Evolutionary conservation across 768 basidiomycete species (phyloP), one percentile per base, ranked within the genome.

Genomic region (Amylocystis lapponica): DNA sequence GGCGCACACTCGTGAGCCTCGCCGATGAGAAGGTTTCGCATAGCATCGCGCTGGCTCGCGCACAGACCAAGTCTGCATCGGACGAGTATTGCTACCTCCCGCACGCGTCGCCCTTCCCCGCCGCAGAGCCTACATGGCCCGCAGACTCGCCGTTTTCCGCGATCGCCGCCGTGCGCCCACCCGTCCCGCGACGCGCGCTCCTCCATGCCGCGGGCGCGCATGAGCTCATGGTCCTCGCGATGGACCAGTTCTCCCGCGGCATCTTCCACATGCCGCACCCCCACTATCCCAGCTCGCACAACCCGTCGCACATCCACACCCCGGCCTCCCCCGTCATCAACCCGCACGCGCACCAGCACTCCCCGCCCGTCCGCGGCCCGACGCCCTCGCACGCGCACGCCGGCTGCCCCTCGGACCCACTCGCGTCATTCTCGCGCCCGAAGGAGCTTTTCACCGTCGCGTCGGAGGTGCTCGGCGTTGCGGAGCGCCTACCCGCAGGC

Each of bases 191-290:
- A 9, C 68, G 76, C 36, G 71, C 77, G 64, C 62, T 69, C 9
- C 59, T 80, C 8, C 52, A 62, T 14, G 57, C 56, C 4, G 64
- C 69, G 3, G 58, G 64, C 12, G 65, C 76, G 5, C 60, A 75
- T 56, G 79, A 80, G 33, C 58, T 84, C 31, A 63, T 83, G 60
- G 58, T 70, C 13, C 66, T 81, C 25, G 81, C 83, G 7, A 77
- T 79, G 66, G 83, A 83, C 58, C 81, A 83, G 48, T 81, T 83
- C 55, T 74, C 74, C 5, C 67, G 81, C 17, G 83, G 81, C 5
- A 81, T 83, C 44, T 77, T 85, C 56, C 76, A 81, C 56, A 82
- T 83, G 81, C 83, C 81, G 2, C 79, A 78, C 50, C 68, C 66
- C 6, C 57, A 60, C 16, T 61, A 62, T 39, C 32, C 54, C 19